Base-by-base conservation (phyloP, 352 stramenopile species). In the Achlya hypogyna region DNA sequence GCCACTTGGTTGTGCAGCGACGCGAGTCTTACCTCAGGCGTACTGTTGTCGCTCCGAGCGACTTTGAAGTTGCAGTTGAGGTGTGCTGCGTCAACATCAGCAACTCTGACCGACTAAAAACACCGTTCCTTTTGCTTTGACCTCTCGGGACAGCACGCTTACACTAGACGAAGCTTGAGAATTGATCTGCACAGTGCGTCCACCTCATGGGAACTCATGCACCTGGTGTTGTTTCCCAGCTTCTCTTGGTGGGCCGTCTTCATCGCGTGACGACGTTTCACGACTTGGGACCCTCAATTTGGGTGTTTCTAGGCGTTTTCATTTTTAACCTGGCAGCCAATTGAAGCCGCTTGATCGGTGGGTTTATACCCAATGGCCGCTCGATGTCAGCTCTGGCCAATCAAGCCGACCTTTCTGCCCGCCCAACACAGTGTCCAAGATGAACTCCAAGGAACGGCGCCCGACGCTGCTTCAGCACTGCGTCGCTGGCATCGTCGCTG, bases 401-500 rank as follows among this genome's bases (percentile, higher is more conserved):
- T 56, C 49, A 56, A 56, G 49, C 49, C 25, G 38, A 18, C 38
- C 38, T 45, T 45, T 45, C 38, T n/a, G n/a, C n/a, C n/a, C n/a
- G n/a, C n/a, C n/a, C 42, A 49, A 20, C 31, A 56, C 25, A 12
- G 25, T 20, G 2, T 27, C 49, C 6, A 54, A 1, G 49, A 56
- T 56, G 49, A 56, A 56, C 49, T 56, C 49, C 10, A 56, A 56
- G 49, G 49, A 56, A 56, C 25, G 49, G 10, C 25, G 49, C 25
- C 49, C 49, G 49, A 56, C 56, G 56, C 56, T 65, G 27, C 18
- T 52, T 9, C 23, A 65, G 43, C 56, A 79, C 83, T 23, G 72
- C 76, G 27, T 84, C 82, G 20, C 62, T 27, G 87, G 87, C 0
- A 72, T 96, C 22, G 79, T 82, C 40, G 87, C 86, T 8, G 87